Evolutionary conservation across 495 filamentous ascomycete genomes (phyloP), one percentile per base, ranked within the genome.

Genomic region (Tuber melanosporum): DNA sequence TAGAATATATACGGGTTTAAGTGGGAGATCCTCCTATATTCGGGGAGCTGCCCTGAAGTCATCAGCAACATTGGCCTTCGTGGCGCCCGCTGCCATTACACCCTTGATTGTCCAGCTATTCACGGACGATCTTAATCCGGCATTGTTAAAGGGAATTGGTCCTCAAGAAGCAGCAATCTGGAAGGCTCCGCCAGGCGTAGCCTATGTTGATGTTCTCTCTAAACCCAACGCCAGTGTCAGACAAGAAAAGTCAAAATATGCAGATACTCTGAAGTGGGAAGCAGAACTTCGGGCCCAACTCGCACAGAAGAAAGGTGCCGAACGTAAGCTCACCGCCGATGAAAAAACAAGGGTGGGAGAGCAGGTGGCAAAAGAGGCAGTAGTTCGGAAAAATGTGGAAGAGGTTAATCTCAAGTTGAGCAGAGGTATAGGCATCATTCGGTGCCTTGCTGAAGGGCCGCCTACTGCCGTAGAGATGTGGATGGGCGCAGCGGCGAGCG

Each of bases 201-300:
- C 90, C 9, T 98, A 96, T 79, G 87, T 99, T 42, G 95, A 99
- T 84, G 93, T 98, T 9, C 87, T 99, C 7, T 92, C 91, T 45
- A 83, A 85, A 86, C 3, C 90, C 91, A 79, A 87, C 86, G 71
- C 86, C 87, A n/a, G 82, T 89, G 20, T 88, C 92, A 12, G 89
- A 92, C 81, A 97, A 93, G 84, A 97, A 92, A 79, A 90, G 87
- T 36, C 41, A 82, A 74, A 97, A 93, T 95, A 98, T 83, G 97
- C 97, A 77, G 92, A 98, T 81, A 97, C 93, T 1, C 82, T 97
- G 72, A 98, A 97, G 85, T 99, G 95, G 95, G 95, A 99, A 84
- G 91, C 92, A 81, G 95, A 98, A 75, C 88, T 98, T n/a, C 86
- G 94, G 71, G 88, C 89, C 47, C 94, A 98, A 81, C 85, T 99